Evolutionary conservation across 176 grass and related monocot species (phyloP), one percentile per base, ranked within the genome.

Genomic region (Eleusine coracana): DNA sequence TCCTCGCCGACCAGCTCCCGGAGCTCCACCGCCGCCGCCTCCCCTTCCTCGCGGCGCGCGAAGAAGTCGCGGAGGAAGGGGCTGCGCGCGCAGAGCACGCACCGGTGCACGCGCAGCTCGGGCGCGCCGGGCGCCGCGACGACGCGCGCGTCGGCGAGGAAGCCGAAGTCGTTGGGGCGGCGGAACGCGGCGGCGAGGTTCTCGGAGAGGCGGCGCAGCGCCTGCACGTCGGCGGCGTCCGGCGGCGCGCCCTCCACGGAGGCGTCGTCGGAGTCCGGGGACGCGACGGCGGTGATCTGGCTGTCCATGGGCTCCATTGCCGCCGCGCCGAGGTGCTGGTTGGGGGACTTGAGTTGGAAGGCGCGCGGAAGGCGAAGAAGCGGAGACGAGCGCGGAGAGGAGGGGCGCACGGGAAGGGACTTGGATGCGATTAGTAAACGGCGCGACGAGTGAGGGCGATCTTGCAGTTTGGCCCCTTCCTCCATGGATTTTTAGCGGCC

Each of bases 121-220:
- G 76, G 73, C 46, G 72, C 76, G 63, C 88, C 89, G 6, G 68
- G 72, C 0, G 96, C 78, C 66, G 34, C 70, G 73, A 90, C 76
- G 66, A 94, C 61, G 75, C 74, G 79, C 70, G 91, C 91, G 83
- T 96, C 96, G 44, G 91, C 21, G 65, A 84, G 77, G 89, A 93
- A 99, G 16, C 73, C 88, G 68, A 93, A 88, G 66, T 92, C 96
- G 5, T 87, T 65, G 3, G 91, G 82, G 51, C 79, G 85, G 31
- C 85, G 85, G 87, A 98, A 93, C 28, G 80, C 84, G 23, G 85
- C 63, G 39, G 87, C 82, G 17, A 98, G 84, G 87, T 92, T 95
- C 59, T 99, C 91, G 48, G 96, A 99, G 80, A 99, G 96, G 83
- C 91, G 91, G 72, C 91, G 82, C 23, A 99, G 93, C 70, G 93